Conservation (phyloP, 2,329 filamentous ascomycete genomes). For the Trichoderma endophyticum region DNA sequence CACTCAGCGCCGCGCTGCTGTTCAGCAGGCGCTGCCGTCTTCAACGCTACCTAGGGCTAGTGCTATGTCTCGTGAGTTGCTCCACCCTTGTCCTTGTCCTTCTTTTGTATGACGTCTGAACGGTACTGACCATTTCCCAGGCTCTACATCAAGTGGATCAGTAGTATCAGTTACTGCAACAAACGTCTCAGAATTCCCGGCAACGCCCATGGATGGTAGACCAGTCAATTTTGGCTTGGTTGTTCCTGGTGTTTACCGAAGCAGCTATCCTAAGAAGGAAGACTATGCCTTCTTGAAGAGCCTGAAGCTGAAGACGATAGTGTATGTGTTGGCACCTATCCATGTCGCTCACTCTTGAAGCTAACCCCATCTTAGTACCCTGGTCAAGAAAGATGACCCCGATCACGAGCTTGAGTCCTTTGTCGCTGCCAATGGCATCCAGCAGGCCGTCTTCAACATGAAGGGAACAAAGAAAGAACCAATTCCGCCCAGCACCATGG, state of each 20-base stretch:
- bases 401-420: slow-evolving; percentile 56
- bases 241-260: slow-evolving; percentile 72
- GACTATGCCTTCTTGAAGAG: slow-evolving; percentile 68
- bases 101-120: background rate
- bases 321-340: slow-evolving; percentile 50
- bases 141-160: background rate
- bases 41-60: background rate
- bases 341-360: background rate
- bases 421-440: slow-evolving; percentile 63
- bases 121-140: background rate
- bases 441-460: slow-evolving; percentile 72
- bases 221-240: slow-evolving; percentile 77
- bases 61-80: background rate
- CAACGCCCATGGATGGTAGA: slow-evolving; percentile 29
- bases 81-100: background rate
- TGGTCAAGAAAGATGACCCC: slow-evolving; percentile 60
- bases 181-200: slow-evolving; percentile 22
- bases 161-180: slow-evolving; percentile 5
- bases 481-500: slow-evolving; percentile 66
- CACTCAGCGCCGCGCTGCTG: background rate
- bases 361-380: slow-evolving; percentile 44
- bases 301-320: slow-evolving; percentile 72
- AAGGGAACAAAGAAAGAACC: slow-evolving; percentile 82
- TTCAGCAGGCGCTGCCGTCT: background rate
- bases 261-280: slow-evolving; percentile 69